Evolutionary conservation across 163 green algal genomes (phyloP), one percentile per base, ranked within the genome.

Genomic region (Chlamydomonas reinhardtii): DNA sequence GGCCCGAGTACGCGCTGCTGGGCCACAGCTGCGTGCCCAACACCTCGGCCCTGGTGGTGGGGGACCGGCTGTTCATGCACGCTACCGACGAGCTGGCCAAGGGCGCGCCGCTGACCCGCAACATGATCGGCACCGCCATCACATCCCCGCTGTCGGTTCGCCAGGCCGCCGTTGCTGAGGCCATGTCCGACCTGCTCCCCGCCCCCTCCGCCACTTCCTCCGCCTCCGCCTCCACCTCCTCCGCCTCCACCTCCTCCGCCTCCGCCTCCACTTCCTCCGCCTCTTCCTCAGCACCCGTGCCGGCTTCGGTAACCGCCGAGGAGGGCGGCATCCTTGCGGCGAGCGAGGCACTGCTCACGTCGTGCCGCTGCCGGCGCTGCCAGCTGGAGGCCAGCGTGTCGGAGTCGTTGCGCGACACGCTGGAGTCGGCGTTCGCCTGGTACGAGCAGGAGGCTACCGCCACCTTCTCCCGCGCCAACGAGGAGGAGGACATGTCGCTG

Each of bases 21-120:
- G 82, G 66, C 24, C 91, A 93, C 86, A 86, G 65, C 48, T 94
- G 90, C 61, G 79, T 66, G 32, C 91, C 91, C 61, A 94, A 93
- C 88, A 93, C 87, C 17, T 84, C 73, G 8, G 73, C 83, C n/a
- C 73, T 89, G 25, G 90, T 93, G 29, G 75, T 93, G 43, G 85
- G 37, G 25, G 87, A 91, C 69, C 80, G 87, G 31, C 83, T 91
- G 90, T 65, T 93, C 54, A 9, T 93, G 32, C 91, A 94, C 65
- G 54, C 83, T 0, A 88, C 88, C 1, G 66, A 39, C 14, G 77
- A 91, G 43, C 31, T 93, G 12, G 4, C 24, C 43, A 1, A 24
- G 14, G 52, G 90, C 16, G n/a, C 70, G 22, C 34, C 84, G 74
- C 71, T 94, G 9, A 92, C 90, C 4, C 77, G 86, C n/a, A 93